Percentiles rank a stretch among this genome's conserved stretches.
Conservation (phyloP, 352 stramenopile species). For the Phytophthora uliginosa region DNA sequence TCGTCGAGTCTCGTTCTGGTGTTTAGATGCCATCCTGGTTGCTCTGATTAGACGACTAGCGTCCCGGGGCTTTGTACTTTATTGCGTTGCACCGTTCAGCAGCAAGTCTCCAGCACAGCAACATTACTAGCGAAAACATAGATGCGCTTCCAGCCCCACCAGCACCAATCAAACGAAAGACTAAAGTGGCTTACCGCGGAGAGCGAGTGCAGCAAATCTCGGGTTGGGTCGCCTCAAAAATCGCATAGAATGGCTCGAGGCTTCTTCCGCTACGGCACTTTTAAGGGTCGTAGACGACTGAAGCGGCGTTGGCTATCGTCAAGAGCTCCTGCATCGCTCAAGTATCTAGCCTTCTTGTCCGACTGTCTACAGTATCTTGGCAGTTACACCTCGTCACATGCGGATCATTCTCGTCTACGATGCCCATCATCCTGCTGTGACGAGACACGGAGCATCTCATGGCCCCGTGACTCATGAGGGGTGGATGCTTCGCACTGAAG, state of each 20-base stretch:
- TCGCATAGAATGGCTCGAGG: constrained; percentile 3
- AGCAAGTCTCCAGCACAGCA: constrained; percentile 20
- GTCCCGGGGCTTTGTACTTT: constrained; percentile 5
- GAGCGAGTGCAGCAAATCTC: constrained; percentile 31
- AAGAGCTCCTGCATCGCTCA: not conserved
- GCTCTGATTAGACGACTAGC: constrained; percentile 18
- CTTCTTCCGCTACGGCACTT: constrained; percentile 3
- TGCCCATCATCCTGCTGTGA: constrained; percentile 25
- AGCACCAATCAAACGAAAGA: constrained; percentile 10
- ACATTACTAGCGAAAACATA: constrained; percentile 36
- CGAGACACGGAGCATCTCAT: constrained; percentile 18
- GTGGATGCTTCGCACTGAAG: not conserved
- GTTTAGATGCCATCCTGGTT: constrained; percentile 23
- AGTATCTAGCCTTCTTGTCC: not conserved
- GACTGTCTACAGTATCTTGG: not conserved
- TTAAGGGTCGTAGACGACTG: not conserved
- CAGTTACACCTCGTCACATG: constrained; percentile 17
- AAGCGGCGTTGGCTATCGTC: not conserved
- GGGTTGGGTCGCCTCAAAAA: constrained; percentile 1
- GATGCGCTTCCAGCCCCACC: constrained; percentile 18
- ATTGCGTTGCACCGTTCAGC: constrained; percentile 14
- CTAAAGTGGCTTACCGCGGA: constrained; percentile 20
- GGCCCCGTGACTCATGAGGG: not conserved
- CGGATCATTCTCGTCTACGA: constrained; percentile 26
- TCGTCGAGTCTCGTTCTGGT: constrained; percentile 24